Evolutionary conservation across 1,284 basidiomycete genomes (phyloP), one percentile per base, ranked within the genome.

Genomic region (Fomitopsis schrenkii): DNA sequence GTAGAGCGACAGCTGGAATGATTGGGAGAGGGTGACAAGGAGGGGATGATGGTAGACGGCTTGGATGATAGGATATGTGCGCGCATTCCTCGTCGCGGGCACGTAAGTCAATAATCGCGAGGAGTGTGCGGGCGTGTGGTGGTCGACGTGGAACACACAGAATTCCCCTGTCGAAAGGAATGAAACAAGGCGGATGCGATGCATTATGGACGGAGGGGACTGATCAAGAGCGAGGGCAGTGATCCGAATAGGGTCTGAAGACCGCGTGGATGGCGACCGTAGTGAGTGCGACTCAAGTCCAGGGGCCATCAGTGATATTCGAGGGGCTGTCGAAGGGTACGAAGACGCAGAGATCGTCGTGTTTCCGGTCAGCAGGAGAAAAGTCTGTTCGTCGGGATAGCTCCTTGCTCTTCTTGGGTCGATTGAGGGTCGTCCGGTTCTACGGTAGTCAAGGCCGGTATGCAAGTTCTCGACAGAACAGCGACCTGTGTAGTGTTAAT

Each of bases 1-100:
- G 70, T 89, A 93, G 30, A 92, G 71, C 44, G 84, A 86, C 28
- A 93, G 79, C 14, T 79, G 79, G 70, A 92, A 92, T 30, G 79
- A 73, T 62, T 82, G 74, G 15, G 90, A 88, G 42, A 93, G 77
- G 0, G 88, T 85, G 46, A 89, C 79, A 55, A 93, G 84, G 5
- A 93, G 74, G 0, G 90, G 91, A 61, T 92, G 88, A 65, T 91
- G 84, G 68, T 90, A 93, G 17, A 80, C 89, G 12, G 87, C 88
- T 56, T 87, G 85, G 52, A 82, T 78, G 62, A 89, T 79, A 12
- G 79, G 79, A 14, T 79, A 70, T 6, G 74, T 77, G 50, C 83
- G 77, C 4, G 74, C 57, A 35, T 64, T 75, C 55, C 72, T 69
- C 45, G 74, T 71, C 8, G 73, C 68, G 15, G 86, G 85, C 45